Conservation (phyloP, 169 alveolate species). For the Eimeria tenella region DNA sequence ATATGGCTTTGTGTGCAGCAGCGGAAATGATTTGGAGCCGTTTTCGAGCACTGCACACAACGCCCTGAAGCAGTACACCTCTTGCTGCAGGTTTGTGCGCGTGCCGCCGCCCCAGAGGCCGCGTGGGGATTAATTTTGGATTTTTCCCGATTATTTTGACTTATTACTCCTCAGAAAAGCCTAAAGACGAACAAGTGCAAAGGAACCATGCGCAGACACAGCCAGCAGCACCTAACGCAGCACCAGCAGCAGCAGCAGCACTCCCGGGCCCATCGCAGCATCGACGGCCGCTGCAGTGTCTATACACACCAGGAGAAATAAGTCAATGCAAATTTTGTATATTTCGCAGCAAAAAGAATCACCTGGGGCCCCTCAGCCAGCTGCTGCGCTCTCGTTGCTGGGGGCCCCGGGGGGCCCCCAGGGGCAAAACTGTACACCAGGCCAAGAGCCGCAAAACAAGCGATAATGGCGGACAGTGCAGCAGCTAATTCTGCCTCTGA, state of each 20-base stretch:
- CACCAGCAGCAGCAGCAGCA: constrained; percentile 59
- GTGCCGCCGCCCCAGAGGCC: too few species aligned
- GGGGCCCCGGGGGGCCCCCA: constrained; percentile 73
- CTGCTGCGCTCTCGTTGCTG: constrained; percentile 30
- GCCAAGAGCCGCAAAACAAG: constrained; percentile 21
- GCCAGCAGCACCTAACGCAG: constrained; percentile 58
- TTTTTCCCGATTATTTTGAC: background rate
- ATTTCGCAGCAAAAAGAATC: background rate
- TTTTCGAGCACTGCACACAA: too few species aligned
- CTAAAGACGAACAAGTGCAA: constrained; percentile 12
- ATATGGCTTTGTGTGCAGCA: too few species aligned
- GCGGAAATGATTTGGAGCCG: too few species aligned
- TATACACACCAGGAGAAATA: background rate
- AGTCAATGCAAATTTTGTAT: background rate
- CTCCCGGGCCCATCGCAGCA: constrained; percentile 22
- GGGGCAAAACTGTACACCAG: constrained; percentile 33
- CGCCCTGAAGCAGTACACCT: too few species aligned
- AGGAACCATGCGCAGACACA: constrained; percentile 39
- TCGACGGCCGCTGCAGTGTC: constrained; percentile 1
- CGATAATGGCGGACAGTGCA: background rate
- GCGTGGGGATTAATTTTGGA: too few species aligned
- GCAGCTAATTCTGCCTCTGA: constrained; percentile 34
- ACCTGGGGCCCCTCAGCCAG: constrained; percentile 11
- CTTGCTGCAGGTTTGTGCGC: too few species aligned
- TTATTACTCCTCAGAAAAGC: constrained; percentile 10